Evolutionary conservation across 176 grass and related monocot species (phyloP), one percentile per base, ranked within the genome.

Genomic region (Urochloa ruziziensis): DNA sequence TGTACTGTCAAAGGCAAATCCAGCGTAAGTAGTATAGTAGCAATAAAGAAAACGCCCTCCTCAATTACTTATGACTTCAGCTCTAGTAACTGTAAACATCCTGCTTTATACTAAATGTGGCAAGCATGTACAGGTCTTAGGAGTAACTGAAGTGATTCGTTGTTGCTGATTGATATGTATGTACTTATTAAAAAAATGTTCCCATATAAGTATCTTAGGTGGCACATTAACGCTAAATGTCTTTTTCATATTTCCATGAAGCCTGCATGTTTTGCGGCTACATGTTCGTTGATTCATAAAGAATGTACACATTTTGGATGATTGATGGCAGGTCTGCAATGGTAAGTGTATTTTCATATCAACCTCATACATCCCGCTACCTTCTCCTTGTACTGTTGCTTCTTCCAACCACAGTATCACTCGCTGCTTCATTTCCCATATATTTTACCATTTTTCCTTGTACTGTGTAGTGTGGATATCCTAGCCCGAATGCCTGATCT

Each of bases 231-330:
- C 7, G 10, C 19, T 10, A 46, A 67, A 61, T 3, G 0, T 9
- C 2, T 28, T 85, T 64, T 71, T 37, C 0, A 6, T 52, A 61
- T 49, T 79, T 86, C 56, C 78, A 78, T 77, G 12, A 72, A 30
- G 28, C 33, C 10, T 4, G 15, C 17, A 82, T 82, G 69, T 2
- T 67, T 44, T 30, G 10, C 5, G 51, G 29, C 9, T n/a, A n/a
- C 10, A 29, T 79, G 66, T 4, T 25, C 5, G n/a, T 64, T 49
- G 74, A 65, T 65, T 23, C 35, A 77, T 82, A 68, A 30, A 82
- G 44, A 90, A 78, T 75, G 49, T 29, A 24, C 78, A 43, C 37
- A 28, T 71, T 62, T 43, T 46, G 13, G 23, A 30, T 13, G 25
- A 18, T 19, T 53, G 53, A 49, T 39, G 10, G 17, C 2, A 21